These are phyloP conservation scores for Magnolia kwangsiensis DNA, from an alignment of 164 flowering plant genomes.

Conservation along the genomic window DNA sequence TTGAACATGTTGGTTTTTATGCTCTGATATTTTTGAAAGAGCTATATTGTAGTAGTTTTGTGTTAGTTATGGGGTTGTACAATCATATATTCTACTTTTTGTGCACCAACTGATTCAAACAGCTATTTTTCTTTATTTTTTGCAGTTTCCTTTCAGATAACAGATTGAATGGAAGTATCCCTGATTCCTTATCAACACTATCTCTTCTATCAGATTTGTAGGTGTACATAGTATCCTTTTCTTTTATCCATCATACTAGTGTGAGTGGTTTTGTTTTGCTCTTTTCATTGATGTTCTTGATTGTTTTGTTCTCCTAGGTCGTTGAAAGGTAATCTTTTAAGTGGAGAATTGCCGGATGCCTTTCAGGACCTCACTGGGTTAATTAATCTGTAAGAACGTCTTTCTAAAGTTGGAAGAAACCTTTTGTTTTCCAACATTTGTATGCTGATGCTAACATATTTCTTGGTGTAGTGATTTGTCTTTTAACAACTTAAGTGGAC, in stretches of 20 bases:
- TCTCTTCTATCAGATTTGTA: constrained; percentile 59
- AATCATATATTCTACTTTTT: not conserved
- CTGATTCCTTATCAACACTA: constrained; percentile 56
- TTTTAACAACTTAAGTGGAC: constrained; percentile 70
- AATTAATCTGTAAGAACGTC: constrained; percentile 59
- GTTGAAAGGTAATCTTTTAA: constrained; percentile 54
- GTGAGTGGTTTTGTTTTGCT: not conserved
- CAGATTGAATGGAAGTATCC: constrained; percentile 77
- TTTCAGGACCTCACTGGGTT: constrained; percentile 47
- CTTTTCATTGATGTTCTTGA: not conserved
- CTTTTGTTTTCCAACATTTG: not conserved
- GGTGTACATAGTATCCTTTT: constrained; percentile 11
- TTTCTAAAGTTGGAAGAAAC: constrained; percentile 1
- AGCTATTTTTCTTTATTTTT: not conserved
- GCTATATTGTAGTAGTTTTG: not conserved
- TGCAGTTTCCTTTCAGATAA: constrained; percentile 92
- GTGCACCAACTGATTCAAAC: not conserved
- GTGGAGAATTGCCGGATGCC: constrained; percentile 72
- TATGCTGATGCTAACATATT: constrained; percentile 1
- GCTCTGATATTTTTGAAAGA: not conserved
- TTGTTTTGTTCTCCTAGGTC: constrained; percentile 44
- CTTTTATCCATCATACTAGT: not conserved
- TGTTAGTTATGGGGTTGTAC: not conserved
- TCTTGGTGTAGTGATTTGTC: constrained; percentile 71
- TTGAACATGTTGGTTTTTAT: not conserved